Evolutionary conservation across 164 flowering plant species (phyloP), one percentile per base, ranked within the genome.

Genomic region (Litsea cubeba): DNA sequence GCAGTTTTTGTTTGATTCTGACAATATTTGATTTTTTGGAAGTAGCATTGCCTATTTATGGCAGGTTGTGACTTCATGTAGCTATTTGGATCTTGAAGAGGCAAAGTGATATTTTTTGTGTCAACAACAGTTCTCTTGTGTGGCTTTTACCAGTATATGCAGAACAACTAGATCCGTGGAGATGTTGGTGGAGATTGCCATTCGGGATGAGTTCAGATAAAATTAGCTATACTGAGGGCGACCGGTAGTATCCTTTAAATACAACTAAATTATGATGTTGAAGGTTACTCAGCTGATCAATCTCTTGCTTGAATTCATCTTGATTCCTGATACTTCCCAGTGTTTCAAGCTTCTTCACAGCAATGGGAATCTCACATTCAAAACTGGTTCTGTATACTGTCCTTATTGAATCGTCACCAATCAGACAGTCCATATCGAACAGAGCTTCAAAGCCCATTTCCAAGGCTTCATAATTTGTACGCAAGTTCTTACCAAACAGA

Each of bases 401-500:
- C 18, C 99, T 97, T 8, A 94, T 83, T 1, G 96, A 86, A 4
- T 98, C 99, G 10, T 87, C 87, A 20, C 97, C 99, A 32, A 96
- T 86, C 54, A 92, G 28, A 75, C 88, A 84, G 20, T 94, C 95
- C 77, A 90, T 94, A 73, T 94, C 97, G 20, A 96, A 92, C 82
- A 96, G 83, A 62, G 99, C 95, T 78, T 89, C 89, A 32, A 96
- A 91, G 15, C 99, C 99, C 1, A 94, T 87, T 81, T 94, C 97
- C 97, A 97, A 96, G 68, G 93, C 98, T 79, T 92, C 97, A 73
- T 96, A 96, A 78, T 93, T n/a, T 2, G 99, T 87, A 2, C 97
- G 97, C 79, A 96, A 79, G 74, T 81, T 90, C 81, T 92, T 92
- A 88, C 95, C 91, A 83, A 96, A 96, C 60, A 96, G 87, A 76